Percentiles rank a stretch among this genome's conserved stretches.
Conservation (phyloP, 805 yeast genomes). For the Ogataea nitratoaversa region DNA sequence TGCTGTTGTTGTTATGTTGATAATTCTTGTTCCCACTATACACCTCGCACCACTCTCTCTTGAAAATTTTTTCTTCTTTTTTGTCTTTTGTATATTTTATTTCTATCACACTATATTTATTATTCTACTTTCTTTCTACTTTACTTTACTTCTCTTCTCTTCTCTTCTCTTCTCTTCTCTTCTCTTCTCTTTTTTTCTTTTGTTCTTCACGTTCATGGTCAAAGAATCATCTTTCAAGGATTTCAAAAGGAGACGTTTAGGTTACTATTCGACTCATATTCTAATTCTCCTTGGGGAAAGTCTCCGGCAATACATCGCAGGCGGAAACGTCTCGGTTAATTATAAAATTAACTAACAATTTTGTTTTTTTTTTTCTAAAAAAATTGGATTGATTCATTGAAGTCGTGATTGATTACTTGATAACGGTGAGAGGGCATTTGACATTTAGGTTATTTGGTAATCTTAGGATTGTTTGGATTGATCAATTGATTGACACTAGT, state of each 20-base stretch:
- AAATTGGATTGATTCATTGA: no score
- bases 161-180: conserved; percentile 3
- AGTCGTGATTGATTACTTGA: no score
- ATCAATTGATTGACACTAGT: no score
- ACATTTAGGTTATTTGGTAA: no score
- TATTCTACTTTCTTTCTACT: conserved; percentile 2
- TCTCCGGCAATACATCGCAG: conserved; percentile 64
- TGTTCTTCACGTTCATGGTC: conserved; percentile 50
- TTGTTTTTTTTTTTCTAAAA: no score
- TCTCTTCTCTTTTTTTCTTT: conserved; percentile 12
- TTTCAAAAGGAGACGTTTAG: conserved; percentile 49
- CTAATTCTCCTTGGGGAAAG: conserved; percentile 73
- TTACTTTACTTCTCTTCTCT: conserved; percentile 15
- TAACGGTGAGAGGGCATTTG: no score
- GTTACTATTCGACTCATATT: background rate
- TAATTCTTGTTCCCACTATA: no score
- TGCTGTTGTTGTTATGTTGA: no score
- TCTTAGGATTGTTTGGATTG: no score
- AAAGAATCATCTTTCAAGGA: conserved; percentile 79
- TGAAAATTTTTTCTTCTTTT: background rate
- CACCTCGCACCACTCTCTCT: no score
- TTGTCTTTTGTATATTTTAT: conserved; percentile 1
- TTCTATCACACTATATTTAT: no score
- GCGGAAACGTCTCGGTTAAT: conserved; percentile 51
- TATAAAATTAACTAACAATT: conserved; percentile 15